A percentile compares a stretch with the other conserved stretches of the same genome.
These are phyloP conservation scores for Pseudonitzschia delicatissima DNA, from an alignment of 108 stramenopile genomes.

Conservation along the genomic window DNA sequence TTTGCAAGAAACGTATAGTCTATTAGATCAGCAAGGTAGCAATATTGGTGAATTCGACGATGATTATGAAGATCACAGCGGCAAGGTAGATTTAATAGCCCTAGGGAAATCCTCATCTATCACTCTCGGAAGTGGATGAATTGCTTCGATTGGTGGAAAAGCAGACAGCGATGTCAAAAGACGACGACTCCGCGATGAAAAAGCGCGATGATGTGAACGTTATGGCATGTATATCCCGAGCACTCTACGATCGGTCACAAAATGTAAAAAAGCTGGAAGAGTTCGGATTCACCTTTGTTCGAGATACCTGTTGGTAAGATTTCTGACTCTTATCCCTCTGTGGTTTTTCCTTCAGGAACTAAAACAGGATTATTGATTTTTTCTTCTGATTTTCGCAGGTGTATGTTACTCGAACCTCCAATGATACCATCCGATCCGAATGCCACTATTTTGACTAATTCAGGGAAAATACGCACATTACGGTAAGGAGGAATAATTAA, in stretches of 20 bases:
- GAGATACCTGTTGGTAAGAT: conserved; percentile 78
- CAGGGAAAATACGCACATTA: conserved; percentile 82
- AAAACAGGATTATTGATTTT: background rate
- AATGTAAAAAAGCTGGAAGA: conserved; percentile 41
- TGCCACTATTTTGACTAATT: conserved; percentile 70
- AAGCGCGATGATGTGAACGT: conserved; percentile 50
- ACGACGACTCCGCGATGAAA: background rate
- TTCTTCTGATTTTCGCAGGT: conserved; percentile 7
- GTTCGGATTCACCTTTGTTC: conserved; percentile 71
- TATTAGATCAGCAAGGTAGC: conserved; percentile 28
- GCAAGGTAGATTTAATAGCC: conserved; percentile 57
- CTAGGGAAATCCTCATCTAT: conserved; percentile 83
- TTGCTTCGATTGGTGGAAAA: conserved; percentile 41
- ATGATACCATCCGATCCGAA: conserved; percentile 57
- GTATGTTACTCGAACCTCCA: conserved; percentile 82
- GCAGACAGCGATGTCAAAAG: background rate
- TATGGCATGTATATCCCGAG: conserved; percentile 59
- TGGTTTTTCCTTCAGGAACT: background rate
- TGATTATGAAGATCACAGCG: conserved; percentile 23
- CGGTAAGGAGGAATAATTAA: background rate
- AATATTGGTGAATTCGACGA: conserved; percentile 7
- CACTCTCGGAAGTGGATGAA: conserved; percentile 51
- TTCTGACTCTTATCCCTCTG: background rate
- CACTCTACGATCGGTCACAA: conserved; percentile 40
- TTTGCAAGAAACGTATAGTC: conserved; percentile 27